phyloP scores from a whole-genome alignment of 768 basidiomycete species.

The Pluteus cervinus region DNA sequence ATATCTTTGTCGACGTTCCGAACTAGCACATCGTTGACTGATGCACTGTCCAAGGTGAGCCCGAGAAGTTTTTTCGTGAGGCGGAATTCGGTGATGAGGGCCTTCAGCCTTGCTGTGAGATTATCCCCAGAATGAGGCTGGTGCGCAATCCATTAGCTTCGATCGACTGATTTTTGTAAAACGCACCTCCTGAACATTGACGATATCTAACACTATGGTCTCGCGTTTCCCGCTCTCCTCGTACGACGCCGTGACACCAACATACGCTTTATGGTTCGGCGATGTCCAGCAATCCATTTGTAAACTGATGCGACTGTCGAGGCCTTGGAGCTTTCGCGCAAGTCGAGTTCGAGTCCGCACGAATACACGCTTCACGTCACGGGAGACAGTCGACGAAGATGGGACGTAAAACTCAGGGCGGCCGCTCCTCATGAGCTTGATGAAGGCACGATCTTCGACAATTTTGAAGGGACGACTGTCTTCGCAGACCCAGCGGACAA shows the following conservation, averaged over 20 bases:
- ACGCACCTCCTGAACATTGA: constrained; percentile 27
- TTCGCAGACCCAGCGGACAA: constrained; percentile 28
- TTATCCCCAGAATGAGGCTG: constrained; percentile 8
- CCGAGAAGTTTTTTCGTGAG: background rate
- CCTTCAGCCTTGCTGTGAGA: background rate
- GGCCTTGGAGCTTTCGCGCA: constrained; percentile 21
- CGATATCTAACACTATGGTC: background rate
- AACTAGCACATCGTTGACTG: constrained; percentile 27
- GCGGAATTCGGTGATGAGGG: background rate
- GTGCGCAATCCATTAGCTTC: constrained; percentile 26
- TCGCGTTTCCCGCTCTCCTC: constrained; percentile 18
- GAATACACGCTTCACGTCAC: constrained; percentile 24
- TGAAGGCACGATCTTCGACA: constrained; percentile 23
- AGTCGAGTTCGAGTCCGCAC: constrained; percentile 11
- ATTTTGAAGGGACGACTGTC: constrained; percentile 24
- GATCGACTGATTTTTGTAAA: constrained; percentile 27
- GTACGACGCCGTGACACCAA: constrained; percentile 24
- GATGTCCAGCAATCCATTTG: constrained; percentile 28
- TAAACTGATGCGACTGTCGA: constrained; percentile 19
- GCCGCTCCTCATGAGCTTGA: constrained; percentile 24
- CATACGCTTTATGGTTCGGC: constrained; percentile 23
- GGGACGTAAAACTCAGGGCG: constrained; percentile 26
- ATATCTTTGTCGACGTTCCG: background rate
- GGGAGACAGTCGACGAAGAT: constrained; percentile 19
- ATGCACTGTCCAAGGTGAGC: constrained; percentile 21